These are phyloP conservation scores for Jamesozyma gamospora DNA, from an alignment of 805 yeast species.

Conservation along the genomic window DNA sequence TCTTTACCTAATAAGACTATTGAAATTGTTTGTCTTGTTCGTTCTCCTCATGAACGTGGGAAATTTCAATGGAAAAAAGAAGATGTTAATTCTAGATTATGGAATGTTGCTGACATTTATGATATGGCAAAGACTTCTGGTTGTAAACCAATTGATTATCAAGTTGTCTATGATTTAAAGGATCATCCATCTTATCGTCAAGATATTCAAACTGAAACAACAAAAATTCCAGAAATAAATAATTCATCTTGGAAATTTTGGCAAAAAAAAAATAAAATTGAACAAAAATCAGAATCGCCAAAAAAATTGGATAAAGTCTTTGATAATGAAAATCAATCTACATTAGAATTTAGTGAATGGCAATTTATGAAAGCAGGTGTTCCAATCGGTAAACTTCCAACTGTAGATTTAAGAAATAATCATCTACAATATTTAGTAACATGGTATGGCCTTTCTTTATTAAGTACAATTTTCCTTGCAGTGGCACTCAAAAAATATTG, in stretches of 20 bases:
- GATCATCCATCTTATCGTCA: constrained; percentile 37
- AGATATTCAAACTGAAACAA: neutral
- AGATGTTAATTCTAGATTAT: constrained; percentile 55
- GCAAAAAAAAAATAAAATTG: constrained; percentile 5
- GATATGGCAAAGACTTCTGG: constrained; percentile 59
- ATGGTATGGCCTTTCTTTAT: constrained; percentile 82
- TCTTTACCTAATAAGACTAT: constrained; percentile 62
- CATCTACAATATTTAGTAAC: constrained; percentile 88
- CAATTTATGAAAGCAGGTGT: constrained; percentile 76
- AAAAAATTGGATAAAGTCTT: neutral
- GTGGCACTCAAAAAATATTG: constrained; percentile 38
- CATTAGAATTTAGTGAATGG: constrained; percentile 37
- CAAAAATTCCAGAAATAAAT: too few species aligned
- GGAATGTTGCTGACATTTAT: constrained; percentile 70
- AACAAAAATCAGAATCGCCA: neutral
- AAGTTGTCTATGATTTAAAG: constrained; percentile 55
- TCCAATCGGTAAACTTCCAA: constrained; percentile 79
- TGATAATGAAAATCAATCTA: constrained; percentile 3
- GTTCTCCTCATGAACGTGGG: constrained; percentile 56
- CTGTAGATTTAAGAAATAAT: constrained; percentile 72
- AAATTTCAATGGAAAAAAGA: constrained; percentile 60
- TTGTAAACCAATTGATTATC: constrained; percentile 64
- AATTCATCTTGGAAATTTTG: constrained; percentile 24
- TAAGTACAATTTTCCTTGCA: constrained; percentile 58
- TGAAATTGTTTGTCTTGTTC: constrained; percentile 61